A percentile compares a stretch with the other conserved stretches of the same genome.
phyloP scores from a whole-genome alignment of 2,329 filamentous ascomycete species.

The Talaromyces sp. region DNA sequence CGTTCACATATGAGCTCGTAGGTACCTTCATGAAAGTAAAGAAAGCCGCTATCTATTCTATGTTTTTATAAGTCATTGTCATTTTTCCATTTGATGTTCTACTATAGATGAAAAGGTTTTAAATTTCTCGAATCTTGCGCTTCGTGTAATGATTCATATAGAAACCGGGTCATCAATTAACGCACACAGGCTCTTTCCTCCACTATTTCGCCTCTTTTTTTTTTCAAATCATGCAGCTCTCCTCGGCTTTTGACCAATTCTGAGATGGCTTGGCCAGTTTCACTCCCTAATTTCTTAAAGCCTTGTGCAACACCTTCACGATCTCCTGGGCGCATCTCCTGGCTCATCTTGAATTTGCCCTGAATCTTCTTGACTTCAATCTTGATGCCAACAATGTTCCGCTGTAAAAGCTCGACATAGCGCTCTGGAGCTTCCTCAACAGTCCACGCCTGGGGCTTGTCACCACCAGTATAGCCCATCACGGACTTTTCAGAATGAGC shows the following conservation, averaged over 20 bases:
- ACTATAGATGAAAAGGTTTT: too few species aligned
- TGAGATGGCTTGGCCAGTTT: constrained; percentile 7
- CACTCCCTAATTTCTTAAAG: constrained; percentile 5
- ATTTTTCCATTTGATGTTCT: too few species aligned
- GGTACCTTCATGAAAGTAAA: too few species aligned
- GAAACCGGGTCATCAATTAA: too few species aligned
- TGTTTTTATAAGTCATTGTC: too few species aligned
- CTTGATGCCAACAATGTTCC: constrained; percentile 22
- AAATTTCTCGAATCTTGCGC: too few species aligned
- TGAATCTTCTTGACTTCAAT: constrained; percentile 23
- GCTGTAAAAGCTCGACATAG: constrained; percentile 22
- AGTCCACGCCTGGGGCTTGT: constrained; percentile 15
- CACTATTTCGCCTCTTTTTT: not conserved
- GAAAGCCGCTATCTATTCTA: too few species aligned
- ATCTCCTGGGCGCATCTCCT: constrained; percentile 19
- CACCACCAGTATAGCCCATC: constrained; percentile 50
- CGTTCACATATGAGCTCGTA: too few species aligned
- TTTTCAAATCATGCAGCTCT: constrained; percentile 5
- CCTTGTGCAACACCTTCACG: constrained; percentile 23
- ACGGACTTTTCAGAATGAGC: constrained; percentile 51
- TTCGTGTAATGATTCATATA: too few species aligned
- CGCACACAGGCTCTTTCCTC: not conserved
- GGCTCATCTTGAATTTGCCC: constrained; percentile 26
- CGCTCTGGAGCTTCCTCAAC: constrained; percentile 19
- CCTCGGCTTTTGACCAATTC: constrained; percentile 7